Evolutionary conservation across 163 green algal genomes (phyloP).

Genomic region (Scenedesmus sp.): DNA sequence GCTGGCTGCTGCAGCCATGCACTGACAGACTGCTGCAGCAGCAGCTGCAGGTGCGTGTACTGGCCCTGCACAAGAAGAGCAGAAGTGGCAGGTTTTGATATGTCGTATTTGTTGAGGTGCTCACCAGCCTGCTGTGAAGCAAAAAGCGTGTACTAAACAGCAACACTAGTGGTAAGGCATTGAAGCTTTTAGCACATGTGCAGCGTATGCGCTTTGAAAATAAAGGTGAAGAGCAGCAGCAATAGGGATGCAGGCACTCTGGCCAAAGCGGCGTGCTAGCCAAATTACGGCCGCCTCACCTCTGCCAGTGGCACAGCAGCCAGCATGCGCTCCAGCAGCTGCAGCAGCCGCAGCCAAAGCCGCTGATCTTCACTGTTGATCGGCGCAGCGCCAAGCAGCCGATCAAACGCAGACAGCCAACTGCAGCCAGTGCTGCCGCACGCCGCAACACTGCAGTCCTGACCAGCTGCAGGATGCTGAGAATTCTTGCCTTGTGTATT

Average conservation of each 20-base stretch:
- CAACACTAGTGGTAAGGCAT: neutral
- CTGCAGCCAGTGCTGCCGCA: neutral
- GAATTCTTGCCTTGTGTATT: neutral
- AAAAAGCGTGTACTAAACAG: too few species aligned
- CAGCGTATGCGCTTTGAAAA: neutral
- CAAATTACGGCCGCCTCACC: neutral
- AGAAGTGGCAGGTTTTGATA: neutral
- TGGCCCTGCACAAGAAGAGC: conserved; percentile 25
- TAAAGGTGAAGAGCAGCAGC: neutral
- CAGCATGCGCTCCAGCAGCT: conserved; percentile 48
- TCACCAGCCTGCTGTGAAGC: too few species aligned
- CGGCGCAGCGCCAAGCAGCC: conserved; percentile 35
- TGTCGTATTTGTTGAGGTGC: too few species aligned
- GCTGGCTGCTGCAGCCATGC: conserved; percentile 51
- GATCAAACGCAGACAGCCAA: conserved; percentile 20
- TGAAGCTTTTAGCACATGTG: neutral
- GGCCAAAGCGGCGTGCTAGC: neutral
- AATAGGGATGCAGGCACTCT: neutral
- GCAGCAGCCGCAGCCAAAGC: conserved; percentile 53
- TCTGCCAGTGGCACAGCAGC: conserved; percentile 5
- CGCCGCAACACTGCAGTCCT: neutral
- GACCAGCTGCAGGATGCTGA: neutral
- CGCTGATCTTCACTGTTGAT: conserved; percentile 44
- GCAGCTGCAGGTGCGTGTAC: conserved; percentile 52
- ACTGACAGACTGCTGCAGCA: conserved; percentile 35